phyloP scores from a whole-genome alignment of 2,329 filamentous ascomycete genomes.

The Corniculantispora saksenae region DNA sequence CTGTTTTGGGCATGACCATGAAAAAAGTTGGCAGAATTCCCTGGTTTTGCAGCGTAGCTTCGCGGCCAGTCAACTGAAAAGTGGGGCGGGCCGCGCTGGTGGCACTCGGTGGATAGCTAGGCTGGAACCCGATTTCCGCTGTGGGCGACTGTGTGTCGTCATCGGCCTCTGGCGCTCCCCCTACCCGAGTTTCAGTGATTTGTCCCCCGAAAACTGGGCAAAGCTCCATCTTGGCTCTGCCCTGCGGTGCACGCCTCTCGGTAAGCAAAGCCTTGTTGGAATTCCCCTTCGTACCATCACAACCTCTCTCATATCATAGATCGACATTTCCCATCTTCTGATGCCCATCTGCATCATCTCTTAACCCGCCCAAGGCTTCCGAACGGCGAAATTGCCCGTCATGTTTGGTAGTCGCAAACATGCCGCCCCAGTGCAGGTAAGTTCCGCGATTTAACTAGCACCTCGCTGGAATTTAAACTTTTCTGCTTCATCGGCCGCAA shows the following conservation, averaged over 20 bases:
- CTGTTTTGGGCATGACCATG: neutral
- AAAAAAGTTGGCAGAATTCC: constrained; percentile 13
- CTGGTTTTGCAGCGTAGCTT: neutral
- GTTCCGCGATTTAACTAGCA: constrained; percentile 14
- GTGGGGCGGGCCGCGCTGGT: neutral
- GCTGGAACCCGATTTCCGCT: neutral
- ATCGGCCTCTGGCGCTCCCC: constrained; percentile 15
- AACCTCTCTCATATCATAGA: neutral
- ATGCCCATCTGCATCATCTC: constrained; percentile 1
- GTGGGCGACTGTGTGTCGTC: constrained; percentile 20
- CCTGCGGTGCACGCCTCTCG: neutral
- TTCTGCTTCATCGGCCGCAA: constrained; percentile 2
- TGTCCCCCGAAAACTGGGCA: constrained; percentile 16
- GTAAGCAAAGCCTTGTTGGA: neutral
- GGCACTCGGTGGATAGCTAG: neutral
- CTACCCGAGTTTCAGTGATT: constrained; percentile 17
- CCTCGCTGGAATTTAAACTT: constrained; percentile 8
- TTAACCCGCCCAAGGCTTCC: neutral
- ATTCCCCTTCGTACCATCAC: constrained; percentile 2
- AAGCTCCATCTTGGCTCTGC: neutral
- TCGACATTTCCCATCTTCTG: neutral
- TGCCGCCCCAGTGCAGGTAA: constrained; percentile 23
- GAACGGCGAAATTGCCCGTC: constrained; percentile 6
- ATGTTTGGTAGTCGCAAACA: constrained; percentile 27
- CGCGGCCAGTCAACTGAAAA: neutral